phyloP scores from a whole-genome alignment of 345 rosid species.

The Aurinia saxatilis region DNA sequence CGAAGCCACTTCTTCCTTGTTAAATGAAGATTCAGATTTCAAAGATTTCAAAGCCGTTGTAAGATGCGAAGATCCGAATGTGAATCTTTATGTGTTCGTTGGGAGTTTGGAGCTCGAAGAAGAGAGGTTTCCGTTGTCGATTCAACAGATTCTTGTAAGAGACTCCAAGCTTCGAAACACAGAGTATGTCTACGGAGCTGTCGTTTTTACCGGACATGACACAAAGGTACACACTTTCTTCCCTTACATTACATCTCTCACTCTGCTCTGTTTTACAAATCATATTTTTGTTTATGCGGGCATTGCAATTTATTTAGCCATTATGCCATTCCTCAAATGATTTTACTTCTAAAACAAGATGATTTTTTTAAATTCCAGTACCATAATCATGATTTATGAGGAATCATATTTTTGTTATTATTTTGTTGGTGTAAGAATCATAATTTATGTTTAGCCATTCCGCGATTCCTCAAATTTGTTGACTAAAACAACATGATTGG shows the following conservation, averaged over 20 bases:
- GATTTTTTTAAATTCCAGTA: no score
- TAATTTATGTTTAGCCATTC: no score
- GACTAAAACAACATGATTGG: no score
- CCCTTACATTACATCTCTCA: not conserved
- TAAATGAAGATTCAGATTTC: slow-evolving; percentile 53
- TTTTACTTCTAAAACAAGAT: no score
- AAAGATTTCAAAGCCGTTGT: slow-evolving; percentile 52
- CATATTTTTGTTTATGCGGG: no score
- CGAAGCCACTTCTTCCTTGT: slow-evolving; percentile 48
- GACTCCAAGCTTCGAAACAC: slow-evolving; percentile 89
- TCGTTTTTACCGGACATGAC: slow-evolving; percentile 86
- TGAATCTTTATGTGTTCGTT: slow-evolving; percentile 70
- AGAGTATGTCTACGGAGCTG: slow-evolving; percentile 70
- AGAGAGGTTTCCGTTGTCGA: slow-evolving; percentile 55
- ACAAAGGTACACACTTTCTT: slow-evolving; percentile 42
- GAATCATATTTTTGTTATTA: no score
- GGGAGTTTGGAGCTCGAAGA: slow-evolving; percentile 63
- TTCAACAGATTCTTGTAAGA: slow-evolving; percentile 83
- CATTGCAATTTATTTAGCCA: no score
- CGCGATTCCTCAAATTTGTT: no score
- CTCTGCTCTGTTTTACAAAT: no score
- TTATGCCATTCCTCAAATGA: no score
- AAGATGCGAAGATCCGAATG: slow-evolving; percentile 93
- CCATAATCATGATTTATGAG: no score
- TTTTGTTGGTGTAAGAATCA: no score